phyloP scores from a whole-genome alignment of 2,329 filamentous ascomycete species.

The Diplodia sapinea region DNA sequence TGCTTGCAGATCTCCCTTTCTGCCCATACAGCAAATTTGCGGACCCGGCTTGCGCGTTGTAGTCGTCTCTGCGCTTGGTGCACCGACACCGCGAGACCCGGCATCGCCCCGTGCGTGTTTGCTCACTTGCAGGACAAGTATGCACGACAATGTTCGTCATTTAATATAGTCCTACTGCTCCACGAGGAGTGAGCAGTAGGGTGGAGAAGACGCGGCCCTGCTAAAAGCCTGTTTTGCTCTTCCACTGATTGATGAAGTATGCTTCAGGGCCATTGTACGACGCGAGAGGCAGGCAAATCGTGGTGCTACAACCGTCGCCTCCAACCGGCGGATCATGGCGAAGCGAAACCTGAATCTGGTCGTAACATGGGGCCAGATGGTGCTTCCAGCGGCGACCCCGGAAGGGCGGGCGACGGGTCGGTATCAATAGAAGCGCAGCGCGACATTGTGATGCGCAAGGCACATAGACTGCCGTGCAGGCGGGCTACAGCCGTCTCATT shows the following conservation, averaged over 20 bases:
- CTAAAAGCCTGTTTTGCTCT: slow-evolving; percentile 59
- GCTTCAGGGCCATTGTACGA: slow-evolving; percentile 54
- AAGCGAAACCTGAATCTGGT: slow-evolving; percentile 19
- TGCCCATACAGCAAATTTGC: neutral
- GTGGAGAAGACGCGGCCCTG: slow-evolving; percentile 61
- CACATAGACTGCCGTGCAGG: slow-evolving; percentile 9
- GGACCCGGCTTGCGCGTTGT: neutral
- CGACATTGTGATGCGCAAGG: slow-evolving; percentile 19
- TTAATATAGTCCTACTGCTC: slow-evolving; percentile 55
- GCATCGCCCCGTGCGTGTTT: neutral
- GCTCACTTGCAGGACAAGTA: neutral
- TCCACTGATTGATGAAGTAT: slow-evolving; percentile 58
- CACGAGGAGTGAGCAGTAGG: slow-evolving; percentile 50
- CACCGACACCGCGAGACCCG: neutral
- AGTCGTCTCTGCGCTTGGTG: neutral
- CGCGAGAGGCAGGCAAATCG: slow-evolving; percentile 59
- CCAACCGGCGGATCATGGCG: slow-evolving; percentile 19
- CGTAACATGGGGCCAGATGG: slow-evolving; percentile 20
- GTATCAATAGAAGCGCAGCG: slow-evolving; percentile 14
- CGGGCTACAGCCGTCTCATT: slow-evolving; percentile 8
- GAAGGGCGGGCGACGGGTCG: neutral
- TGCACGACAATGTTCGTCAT: slow-evolving; percentile 50
- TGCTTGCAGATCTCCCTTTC: neutral
- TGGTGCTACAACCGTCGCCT: slow-evolving; percentile 41
- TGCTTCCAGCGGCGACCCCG: slow-evolving; percentile 6